Base-by-base conservation (phyloP, 1,284 basidiomycete genomes). In the Ustilago hordei region DNA sequence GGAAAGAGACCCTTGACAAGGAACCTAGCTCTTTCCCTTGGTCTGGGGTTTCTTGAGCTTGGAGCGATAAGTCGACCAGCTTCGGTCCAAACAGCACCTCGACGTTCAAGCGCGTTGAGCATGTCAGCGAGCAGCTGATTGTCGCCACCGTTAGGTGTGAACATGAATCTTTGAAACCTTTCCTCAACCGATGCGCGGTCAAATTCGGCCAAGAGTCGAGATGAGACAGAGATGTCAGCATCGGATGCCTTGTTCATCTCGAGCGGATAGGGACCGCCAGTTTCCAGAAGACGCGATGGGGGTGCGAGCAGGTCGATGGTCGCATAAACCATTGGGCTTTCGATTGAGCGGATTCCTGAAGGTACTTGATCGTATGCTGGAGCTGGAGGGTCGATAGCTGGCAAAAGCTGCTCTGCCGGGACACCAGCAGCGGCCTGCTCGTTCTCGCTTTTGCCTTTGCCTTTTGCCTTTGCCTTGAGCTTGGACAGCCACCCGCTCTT, bases 291-390 rank as follows among this genome's bases (percentile, higher is more conserved):
- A 7, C 75, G 64, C 3, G 67, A 55, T 1, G 71, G 75, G 28
- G 75, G 75, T 1, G 71, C 64, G 15, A 78, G 71, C 35, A 73
- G 52, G 32, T 78, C 75, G 47, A 78, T 48, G n/a, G 71, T 78
- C 0, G 67, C 70, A 60, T 63, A 78, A 3, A 67, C 55, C 75
- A 78, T 74, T 15, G 54, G n/a, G 12, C 61, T 34, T 15, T 70
- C 60, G 52, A 78, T 64, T 31, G 57, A 64, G 9, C 39, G 23
- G 1, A 66, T 35, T 7, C 53, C 45, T 32, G 35, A 2, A 15
- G 34, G 8, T 12, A 4, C 48, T 23, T 39, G n/a, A 4, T 19
- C 36, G 5, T 55, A 41, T 7, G 45, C 45, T 17, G 8, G 39
- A 15, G n/a, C 31, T 28, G 4, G 36, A 56, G 19, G 13, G 50